Base-by-base conservation (phyloP, 768 basidiomycete species). In the Chalciporus chontae region DNA sequence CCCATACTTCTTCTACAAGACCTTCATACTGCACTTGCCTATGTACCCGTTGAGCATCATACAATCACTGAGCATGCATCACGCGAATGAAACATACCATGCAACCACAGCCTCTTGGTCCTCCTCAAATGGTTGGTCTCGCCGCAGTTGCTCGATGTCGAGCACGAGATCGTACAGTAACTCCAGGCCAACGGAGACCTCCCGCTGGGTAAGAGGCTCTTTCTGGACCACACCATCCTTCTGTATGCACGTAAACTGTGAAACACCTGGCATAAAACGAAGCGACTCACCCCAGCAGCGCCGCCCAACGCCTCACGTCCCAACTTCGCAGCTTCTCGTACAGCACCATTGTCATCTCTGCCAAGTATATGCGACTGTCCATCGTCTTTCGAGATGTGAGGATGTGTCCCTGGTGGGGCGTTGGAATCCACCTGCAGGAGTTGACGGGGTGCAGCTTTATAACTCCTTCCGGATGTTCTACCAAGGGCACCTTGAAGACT, bases 381-480 rank as follows among this genome's bases (percentile, higher is more conserved):
- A 32, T 80, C 79, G 32, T 79, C 73, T 64, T 79, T 84, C 41
- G 80, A 77, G 34, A 81, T 80, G 43, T 76, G 72, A 6, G 65
- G 69, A 43, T 71, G 80, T 54, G 67, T 73, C 65, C 49, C 78
- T 58, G n/a, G 72, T 43, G 31, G 66, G 59, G 71, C 59, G 52
- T 73, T 70, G 31, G 81, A 62, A 51, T 90, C 87, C 8, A 98
- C 92, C 66, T 98, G 93, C 4, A 99, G 78, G 21, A 98, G 81
- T 53, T 96, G 95, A 37, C 95, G 81, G 13, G 96, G 96, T n/a
- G 94, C 94, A 26, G 94, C 92, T 60, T 93, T 94, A 64, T 94
- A 90, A 52, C 93, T 94, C 48, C 95, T 77, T 21, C 92, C 88
- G 31, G 94, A 91, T 2, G 94, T 95, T 69, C 87, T 94, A 8